Conservation (phyloP, 2,329 filamentous ascomycete genomes). For the Alternaria gansuensis region DNA sequence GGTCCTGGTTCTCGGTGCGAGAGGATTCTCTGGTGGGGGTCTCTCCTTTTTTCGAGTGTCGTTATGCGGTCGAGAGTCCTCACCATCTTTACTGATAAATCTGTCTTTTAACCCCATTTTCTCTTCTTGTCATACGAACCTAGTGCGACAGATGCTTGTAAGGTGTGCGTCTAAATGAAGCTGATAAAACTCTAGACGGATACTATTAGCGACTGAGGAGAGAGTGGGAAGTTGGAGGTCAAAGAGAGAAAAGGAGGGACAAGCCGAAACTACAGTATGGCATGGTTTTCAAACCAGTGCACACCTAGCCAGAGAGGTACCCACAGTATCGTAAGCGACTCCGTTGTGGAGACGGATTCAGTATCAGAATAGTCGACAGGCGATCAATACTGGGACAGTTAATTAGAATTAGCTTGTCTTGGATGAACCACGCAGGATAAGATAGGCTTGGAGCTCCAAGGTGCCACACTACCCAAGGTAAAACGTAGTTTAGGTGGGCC, state of each 20-base stretch:
- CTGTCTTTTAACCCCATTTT: not conserved
- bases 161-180: not conserved
- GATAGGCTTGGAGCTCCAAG: not conserved
- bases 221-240: not conserved
- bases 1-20: not conserved
- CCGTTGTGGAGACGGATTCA: not conserved
- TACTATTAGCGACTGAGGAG: not conserved
- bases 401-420: not conserved
- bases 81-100: not conserved
- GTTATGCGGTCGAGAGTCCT: conserved; percentile 1
- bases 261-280: not conserved
- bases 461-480: conserved; percentile 5
- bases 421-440: not conserved
- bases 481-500: not conserved
- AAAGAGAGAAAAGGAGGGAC: not conserved
- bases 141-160: not conserved
- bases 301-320: not conserved
- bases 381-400: not conserved
- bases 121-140: not conserved
- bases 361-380: not conserved
- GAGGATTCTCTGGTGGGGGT: conserved; percentile 4
- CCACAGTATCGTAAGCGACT: conserved; percentile 1
- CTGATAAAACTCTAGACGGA: not conserved
- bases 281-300: not conserved
- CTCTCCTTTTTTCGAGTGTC: not conserved